Evolutionary conservation across 2,329 filamentous ascomycete species (phyloP), one percentile per base, ranked within the genome.

Genomic region (Thelonectria discophora): DNA sequence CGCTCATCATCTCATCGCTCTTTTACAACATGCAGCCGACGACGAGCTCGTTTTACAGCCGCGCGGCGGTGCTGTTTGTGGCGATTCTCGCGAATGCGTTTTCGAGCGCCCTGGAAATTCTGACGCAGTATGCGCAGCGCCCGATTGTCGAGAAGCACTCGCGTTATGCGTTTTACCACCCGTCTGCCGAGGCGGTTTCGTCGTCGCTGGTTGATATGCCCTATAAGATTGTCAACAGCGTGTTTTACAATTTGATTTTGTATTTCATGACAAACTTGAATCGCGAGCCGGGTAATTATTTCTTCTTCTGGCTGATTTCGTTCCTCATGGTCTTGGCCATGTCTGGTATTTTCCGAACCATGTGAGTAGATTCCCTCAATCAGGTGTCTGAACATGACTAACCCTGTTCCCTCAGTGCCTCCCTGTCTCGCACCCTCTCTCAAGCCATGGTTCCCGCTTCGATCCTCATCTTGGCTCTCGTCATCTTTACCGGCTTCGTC

Each of bases 281-380:
- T 15, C 74, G 79, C 17, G 77, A 80, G 21, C 73, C 81, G 4
- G 80, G 80, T 1, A 68, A 75, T 2, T 84, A 82, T 72, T 83
- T 83, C 70, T 82, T 78, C 68, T 83, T 79, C 69, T 69, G 77
- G 12, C 63, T 84, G 0, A 72, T 83, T 27, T 77, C 79, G 3
- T 80, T 89, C 71, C 74, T 82, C 42, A 81, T 83, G 21, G 88
- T 85, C 0, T 71, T 90, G 62, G 81, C 82, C 58, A 89, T 90
- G 87, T 88, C 85, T 48, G 88, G 87, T 80, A 76, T 90, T 60
- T 90, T 90, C 76, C 66, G 73, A 20, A 71, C 72, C 15, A 73
- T 74, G 72, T 74, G 65, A 65, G 73, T 65, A 5, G 3, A 24
- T 1, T 1, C 3, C 5, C 12, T 12, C 12, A 10, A 13, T 8